Conservation (phyloP, 148 eudicot species). For the Cornus controversa region DNA sequence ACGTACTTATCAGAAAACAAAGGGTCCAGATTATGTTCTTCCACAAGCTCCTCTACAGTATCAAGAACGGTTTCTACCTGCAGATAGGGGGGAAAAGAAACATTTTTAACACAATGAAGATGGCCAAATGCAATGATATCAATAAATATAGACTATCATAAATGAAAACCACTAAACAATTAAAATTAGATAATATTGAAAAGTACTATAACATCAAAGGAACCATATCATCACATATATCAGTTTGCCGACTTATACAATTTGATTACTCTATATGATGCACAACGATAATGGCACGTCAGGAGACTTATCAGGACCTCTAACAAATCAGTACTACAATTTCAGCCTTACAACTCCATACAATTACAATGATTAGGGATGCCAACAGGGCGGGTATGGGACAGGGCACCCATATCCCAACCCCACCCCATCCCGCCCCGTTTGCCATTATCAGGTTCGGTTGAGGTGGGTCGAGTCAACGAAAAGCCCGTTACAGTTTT, state of each 20-base stretch:
- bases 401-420: no score
- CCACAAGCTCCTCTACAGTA: conserved; percentile 64
- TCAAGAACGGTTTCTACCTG: conserved; percentile 60
- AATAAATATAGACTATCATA: conserved; percentile 7
- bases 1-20: conserved; percentile 55
- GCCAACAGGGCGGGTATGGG: no score
- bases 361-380: neutral
- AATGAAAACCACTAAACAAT: neutral
- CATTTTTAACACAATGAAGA: neutral
- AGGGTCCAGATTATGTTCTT: conserved; percentile 71
- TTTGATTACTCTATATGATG: neutral
- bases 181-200: neutral
- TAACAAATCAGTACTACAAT: neutral
- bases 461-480: no score
- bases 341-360: neutral
- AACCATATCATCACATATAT: neutral
- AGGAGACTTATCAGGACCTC: neutral
- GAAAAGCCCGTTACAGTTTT: no score
- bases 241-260: neutral
- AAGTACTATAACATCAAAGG: neutral
- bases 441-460: no score
- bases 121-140: neutral
- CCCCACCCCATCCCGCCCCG: no score
- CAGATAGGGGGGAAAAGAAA: conserved; percentile 3
- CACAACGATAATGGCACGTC: conserved; percentile 3